Conservation (phyloP, 257 asterid species). For the Solanum clarkiae region DNA sequence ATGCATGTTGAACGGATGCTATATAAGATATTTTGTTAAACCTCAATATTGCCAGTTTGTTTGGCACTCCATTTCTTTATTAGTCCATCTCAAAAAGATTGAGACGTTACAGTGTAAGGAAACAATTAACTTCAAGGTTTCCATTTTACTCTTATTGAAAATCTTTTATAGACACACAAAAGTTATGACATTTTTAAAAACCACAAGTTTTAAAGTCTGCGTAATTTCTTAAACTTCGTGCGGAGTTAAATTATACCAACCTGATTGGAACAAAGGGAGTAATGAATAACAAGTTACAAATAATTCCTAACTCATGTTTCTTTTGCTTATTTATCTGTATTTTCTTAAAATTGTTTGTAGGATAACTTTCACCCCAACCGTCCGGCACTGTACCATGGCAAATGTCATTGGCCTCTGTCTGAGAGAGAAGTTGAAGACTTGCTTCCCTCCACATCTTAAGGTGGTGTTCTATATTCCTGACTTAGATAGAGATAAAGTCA, state of each 20-base stretch:
- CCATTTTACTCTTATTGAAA: background rate
- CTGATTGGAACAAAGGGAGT: background rate
- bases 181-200: background rate
- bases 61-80: background rate
- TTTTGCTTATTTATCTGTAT: background rate
- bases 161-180: background rate
- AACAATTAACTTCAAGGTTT: background rate
- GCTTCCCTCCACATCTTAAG: slow-evolving; percentile 84
- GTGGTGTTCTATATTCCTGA: slow-evolving; percentile 11
- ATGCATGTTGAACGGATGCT: background rate
- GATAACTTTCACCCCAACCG: slow-evolving; percentile 91
- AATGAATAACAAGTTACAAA: background rate
- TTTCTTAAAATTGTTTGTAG: slow-evolving; percentile 14
- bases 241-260: background rate
- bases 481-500: background rate
- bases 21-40: background rate
- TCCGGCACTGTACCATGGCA: slow-evolving; percentile 95
- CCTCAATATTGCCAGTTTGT: background rate
- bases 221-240: background rate
- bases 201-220: background rate
- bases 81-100: background rate
- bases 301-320: background rate
- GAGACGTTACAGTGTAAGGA: background rate
- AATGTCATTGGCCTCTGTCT: slow-evolving; percentile 81
- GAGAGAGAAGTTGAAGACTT: slow-evolving; percentile 65